phyloP scores from a whole-genome alignment of 441 rosid species.

The Corymbia calophylla region DNA sequence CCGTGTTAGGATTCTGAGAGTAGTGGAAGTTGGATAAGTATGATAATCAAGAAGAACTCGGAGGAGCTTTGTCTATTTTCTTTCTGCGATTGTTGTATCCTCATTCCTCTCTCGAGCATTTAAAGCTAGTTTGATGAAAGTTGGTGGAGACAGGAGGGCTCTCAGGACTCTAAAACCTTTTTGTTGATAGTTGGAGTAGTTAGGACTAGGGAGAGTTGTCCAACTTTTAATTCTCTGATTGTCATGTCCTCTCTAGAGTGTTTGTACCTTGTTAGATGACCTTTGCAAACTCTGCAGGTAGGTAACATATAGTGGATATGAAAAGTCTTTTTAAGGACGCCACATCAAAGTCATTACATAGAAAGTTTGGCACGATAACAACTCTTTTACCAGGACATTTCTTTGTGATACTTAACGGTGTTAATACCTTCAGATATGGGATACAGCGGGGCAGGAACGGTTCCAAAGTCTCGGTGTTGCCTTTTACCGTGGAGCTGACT shows the following conservation, averaged over 20 bases:
- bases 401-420: neutral
- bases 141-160: neutral
- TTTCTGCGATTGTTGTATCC: neutral
- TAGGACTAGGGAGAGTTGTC: neutral
- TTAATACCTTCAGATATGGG: constrained; percentile 13
- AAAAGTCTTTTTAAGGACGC: neutral
- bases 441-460: constrained; percentile 15
- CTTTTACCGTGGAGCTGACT: constrained; percentile 16
- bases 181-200: neutral
- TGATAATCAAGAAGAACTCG: neutral
- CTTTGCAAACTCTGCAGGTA: neutral
- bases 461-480: constrained; percentile 19
- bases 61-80: neutral
- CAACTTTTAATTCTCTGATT: neutral
- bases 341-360: neutral
- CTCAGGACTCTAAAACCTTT: neutral
- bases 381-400: neutral
- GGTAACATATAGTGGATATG: neutral
- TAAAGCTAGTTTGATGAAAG: neutral
- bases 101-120: neutral
- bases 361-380: neutral
- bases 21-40: neutral
- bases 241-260: neutral
- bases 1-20: neutral
- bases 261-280: neutral